Percentiles rank a stretch among this genome's conserved stretches.
These are phyloP conservation scores for Calonectria pseudoturangicola DNA, from an alignment of 2,329 filamentous ascomycete species.

Conservation along the genomic window DNA sequence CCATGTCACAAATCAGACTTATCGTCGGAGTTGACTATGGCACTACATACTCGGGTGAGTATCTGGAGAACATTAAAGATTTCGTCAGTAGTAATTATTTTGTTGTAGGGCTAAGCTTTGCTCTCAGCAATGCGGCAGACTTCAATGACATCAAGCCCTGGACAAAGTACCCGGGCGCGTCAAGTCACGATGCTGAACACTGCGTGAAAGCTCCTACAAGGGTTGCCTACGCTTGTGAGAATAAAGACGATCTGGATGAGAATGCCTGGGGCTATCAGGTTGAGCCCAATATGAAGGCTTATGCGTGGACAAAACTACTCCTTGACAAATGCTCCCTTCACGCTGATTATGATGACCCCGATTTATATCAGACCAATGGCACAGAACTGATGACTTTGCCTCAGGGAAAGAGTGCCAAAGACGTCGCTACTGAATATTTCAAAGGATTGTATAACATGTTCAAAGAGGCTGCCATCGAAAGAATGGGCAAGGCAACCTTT, in stretches of 20 bases:
- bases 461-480: constrained; percentile 13
- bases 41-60: constrained; percentile 45
- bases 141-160: constrained; percentile 44
- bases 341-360: constrained; percentile 36
- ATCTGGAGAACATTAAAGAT: no score
- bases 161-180: constrained; percentile 46
- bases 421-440: constrained; percentile 37
- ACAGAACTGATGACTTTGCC: constrained; percentile 34
- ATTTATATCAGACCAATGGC: not conserved
- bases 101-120: constrained; percentile 37
- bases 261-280: constrained; percentile 42
- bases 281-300: constrained; percentile 40
- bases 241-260: constrained; percentile 30
- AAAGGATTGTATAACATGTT: constrained; percentile 40
- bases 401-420: constrained; percentile 31
- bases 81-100: not conserved
- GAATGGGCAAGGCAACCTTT: constrained; percentile 9
- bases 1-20: not conserved
- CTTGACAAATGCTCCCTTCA: constrained; percentile 37
- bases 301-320: constrained; percentile 43
- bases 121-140: constrained; percentile 41
- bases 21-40: constrained; percentile 45
- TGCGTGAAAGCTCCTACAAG: constrained; percentile 44
- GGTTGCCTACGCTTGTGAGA: constrained; percentile 43
- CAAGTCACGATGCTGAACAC: constrained; percentile 41